phyloP scores from a whole-genome alignment of 345 rosid genomes.

The Turritis glabra region DNA sequence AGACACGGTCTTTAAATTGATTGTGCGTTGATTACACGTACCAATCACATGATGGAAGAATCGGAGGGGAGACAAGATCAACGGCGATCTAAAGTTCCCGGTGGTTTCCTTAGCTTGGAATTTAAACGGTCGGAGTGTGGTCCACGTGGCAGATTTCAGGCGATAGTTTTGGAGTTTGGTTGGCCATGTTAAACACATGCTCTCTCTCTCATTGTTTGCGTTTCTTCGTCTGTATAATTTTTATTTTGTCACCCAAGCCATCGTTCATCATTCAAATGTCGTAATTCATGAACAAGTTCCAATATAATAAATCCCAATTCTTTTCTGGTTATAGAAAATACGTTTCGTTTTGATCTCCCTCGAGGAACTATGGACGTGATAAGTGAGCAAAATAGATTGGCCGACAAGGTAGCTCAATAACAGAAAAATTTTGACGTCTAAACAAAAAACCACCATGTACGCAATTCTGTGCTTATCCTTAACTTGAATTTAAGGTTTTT shows the following conservation, averaged over 20 bases:
- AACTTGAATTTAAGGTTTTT: too few relatives aligned
- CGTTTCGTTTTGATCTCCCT: too few relatives aligned
- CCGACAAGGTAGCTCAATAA: too few relatives aligned
- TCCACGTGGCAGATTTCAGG: conserved; percentile 9
- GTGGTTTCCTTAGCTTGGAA: neutral
- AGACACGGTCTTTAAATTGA: neutral
- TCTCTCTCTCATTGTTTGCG: neutral
- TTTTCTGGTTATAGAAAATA: too few relatives aligned
- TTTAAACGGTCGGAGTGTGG: neutral
- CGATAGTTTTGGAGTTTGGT: conserved; percentile 21
- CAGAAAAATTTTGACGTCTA: too few relatives aligned
- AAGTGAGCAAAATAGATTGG: too few relatives aligned
- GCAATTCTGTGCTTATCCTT: too few relatives aligned
- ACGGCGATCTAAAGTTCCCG: neutral
- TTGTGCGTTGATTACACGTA: conserved; percentile 2
- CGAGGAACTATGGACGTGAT: too few relatives aligned
- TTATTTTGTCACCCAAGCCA: neutral
- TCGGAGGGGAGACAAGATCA: conserved; percentile 18
- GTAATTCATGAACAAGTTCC: too few relatives aligned
- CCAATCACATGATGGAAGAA: neutral
- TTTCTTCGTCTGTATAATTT: neutral
- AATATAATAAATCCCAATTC: too few relatives aligned
- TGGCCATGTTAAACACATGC: conserved; percentile 20
- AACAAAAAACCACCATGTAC: too few relatives aligned
- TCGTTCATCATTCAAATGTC: neutral